phyloP scores from a whole-genome alignment of 768 basidiomycete genomes.

The Kwoniella dendrophila region DNA sequence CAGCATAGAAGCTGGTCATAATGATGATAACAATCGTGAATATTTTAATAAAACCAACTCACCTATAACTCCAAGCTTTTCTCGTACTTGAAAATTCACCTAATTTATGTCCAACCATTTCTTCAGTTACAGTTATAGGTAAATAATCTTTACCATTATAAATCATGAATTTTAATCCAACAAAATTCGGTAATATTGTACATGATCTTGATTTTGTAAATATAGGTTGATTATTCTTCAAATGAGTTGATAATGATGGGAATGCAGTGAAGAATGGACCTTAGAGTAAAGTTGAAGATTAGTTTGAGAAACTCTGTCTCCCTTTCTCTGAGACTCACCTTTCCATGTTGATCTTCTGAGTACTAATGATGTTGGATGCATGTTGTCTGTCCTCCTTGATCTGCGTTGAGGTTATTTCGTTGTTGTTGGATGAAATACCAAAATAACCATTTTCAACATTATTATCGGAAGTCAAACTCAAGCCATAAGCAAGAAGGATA shows the following conservation, averaged over 20 bases:
- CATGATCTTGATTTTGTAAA: conserved; percentile 84
- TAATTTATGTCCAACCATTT: conserved; percentile 98
- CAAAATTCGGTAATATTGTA: conserved; percentile 92
- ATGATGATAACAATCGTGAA: too few species aligned
- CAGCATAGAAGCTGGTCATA: too few species aligned
- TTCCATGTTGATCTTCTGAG: conserved; percentile 59
- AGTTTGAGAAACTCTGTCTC: too few species aligned
- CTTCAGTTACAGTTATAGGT: conserved; percentile 84
- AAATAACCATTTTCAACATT: conserved; percentile 1
- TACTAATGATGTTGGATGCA: conserved; percentile 41
- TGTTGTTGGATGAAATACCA: neutral
- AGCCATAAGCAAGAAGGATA: too few species aligned
- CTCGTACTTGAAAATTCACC: conserved; percentile 92
- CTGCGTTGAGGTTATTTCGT: too few species aligned
- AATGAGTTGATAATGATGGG: conserved; percentile 78
- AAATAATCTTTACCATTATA: conserved; percentile 91
- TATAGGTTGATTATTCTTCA: conserved; percentile 80
- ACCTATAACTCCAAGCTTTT: conserved; percentile 85
- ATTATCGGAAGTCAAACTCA: too few species aligned
- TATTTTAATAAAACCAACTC: conserved; percentile 56
- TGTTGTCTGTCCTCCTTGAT: conserved; percentile 21
- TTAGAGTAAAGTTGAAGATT: conserved; percentile 51
- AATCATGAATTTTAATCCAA: conserved; percentile 86
- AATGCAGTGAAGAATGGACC: conserved; percentile 95
- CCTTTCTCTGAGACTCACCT: too few species aligned